Conservation (phyloP, 129 eudicot species). For the Escallonia herrerae region DNA sequence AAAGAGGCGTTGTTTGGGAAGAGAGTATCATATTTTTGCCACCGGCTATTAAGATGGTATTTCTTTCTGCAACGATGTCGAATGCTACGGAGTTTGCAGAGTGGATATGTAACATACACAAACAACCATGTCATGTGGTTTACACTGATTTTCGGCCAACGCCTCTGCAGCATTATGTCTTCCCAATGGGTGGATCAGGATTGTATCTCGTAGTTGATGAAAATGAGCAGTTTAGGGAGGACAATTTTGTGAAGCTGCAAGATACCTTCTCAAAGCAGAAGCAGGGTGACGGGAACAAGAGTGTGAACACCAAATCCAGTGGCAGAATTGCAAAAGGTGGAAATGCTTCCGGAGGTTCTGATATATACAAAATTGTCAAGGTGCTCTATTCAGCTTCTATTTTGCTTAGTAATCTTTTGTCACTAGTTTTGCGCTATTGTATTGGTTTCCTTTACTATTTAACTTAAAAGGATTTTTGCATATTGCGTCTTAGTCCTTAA, state of each 20-base stretch:
- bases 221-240: slow-evolving; percentile 94
- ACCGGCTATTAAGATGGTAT: slow-evolving; percentile 93
- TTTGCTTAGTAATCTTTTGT: background rate
- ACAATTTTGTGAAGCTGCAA: slow-evolving; percentile 72
- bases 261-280: slow-evolving; percentile 71
- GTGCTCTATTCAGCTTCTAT: slow-evolving; percentile 19
- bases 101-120: slow-evolving; percentile 94
- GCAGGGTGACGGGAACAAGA: slow-evolving; percentile 31
- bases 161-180: slow-evolving; percentile 92
- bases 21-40: slow-evolving; percentile 93
- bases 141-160: slow-evolving; percentile 97
- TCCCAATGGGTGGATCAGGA: slow-evolving; percentile 93
- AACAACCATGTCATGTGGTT: slow-evolving; percentile 98
- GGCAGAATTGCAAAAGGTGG: slow-evolving; percentile 90
- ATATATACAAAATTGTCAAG: slow-evolving; percentile 95
- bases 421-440: background rate
- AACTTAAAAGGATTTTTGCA: no score
- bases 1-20: slow-evolving; percentile 98
- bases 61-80: slow-evolving; percentile 96
- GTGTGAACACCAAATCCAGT: slow-evolving; percentile 41
- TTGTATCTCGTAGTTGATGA: slow-evolving; percentile 93
- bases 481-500: background rate
- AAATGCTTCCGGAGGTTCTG: slow-evolving; percentile 75
- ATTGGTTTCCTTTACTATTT: background rate
- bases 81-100: slow-evolving; percentile 99